Evolutionary conservation across 768 basidiomycete species (phyloP).

Genomic region (Neoboletus magnificus): DNA sequence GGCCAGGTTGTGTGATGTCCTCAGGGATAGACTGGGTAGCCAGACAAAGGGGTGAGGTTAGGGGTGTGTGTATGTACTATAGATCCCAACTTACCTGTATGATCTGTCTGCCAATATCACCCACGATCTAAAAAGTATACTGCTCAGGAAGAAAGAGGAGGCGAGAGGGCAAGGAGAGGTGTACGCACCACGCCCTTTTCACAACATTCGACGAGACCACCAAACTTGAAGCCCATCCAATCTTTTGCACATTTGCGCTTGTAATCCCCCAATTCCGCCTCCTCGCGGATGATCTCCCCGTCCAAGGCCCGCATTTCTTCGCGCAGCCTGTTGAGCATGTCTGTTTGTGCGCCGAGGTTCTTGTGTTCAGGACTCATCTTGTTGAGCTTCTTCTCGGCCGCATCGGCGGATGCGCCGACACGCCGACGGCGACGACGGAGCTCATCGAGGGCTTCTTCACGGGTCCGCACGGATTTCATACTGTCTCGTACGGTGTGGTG

Average conservation of each 20-base stretch:
- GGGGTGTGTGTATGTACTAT: not conserved
- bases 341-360: slow-evolving; percentile 70
- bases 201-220: slow-evolving; percentile 77
- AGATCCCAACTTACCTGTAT: slow-evolving; percentile 33
- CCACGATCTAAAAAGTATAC: slow-evolving; percentile 38
- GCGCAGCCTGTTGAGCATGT: slow-evolving; percentile 62
- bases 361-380: slow-evolving; percentile 93
- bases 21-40: slow-evolving; percentile 69
- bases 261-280: slow-evolving; percentile 76
- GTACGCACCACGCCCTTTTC: slow-evolving; percentile 66
- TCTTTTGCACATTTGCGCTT: slow-evolving; percentile 68
- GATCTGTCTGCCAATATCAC: slow-evolving; percentile 47
- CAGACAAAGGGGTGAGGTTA: slow-evolving; percentile 3
- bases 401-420: slow-evolving; percentile 68
- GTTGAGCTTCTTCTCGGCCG: slow-evolving; percentile 82
- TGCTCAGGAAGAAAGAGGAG: not conserved
- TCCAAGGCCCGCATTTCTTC: slow-evolving; percentile 79
- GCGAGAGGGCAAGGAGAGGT: not conserved
- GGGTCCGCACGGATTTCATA: slow-evolving; percentile 78
- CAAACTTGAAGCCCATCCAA: slow-evolving; percentile 84
- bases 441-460: slow-evolving; percentile 81
- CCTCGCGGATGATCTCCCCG: slow-evolving; percentile 78
- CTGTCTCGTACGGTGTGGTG: slow-evolving; percentile 59
- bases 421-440: slow-evolving; percentile 66
- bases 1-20: slow-evolving; percentile 76